phyloP scores from a whole-genome alignment of 2,329 filamentous ascomycete species.

The Talaromyces amestolkiae region DNA sequence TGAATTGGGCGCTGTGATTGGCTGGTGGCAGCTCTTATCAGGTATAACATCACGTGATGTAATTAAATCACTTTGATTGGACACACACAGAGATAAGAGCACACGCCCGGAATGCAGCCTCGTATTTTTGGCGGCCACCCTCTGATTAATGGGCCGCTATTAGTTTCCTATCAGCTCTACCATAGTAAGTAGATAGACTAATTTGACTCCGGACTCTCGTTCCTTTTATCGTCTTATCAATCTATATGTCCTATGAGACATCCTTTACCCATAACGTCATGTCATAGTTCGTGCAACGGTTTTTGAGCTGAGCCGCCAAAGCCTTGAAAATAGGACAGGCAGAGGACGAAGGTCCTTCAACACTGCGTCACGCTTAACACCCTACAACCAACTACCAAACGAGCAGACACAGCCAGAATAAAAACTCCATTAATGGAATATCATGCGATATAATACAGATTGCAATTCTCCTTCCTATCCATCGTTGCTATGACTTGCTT shows the following conservation, averaged over 20 bases:
- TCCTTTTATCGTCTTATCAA: constrained; percentile 3
- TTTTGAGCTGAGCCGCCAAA: background rate
- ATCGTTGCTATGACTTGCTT: constrained; percentile 8
- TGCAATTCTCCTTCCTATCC: constrained; percentile 6
- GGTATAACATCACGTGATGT: constrained; percentile 14
- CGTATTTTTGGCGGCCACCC: background rate
- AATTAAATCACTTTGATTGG: background rate
- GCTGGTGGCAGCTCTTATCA: constrained; percentile 13
- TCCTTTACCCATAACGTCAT: background rate
- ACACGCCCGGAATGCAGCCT: constrained; percentile 3
- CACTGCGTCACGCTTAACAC: background rate
- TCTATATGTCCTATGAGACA: background rate
- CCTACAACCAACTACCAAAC: background rate
- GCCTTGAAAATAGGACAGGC: background rate
- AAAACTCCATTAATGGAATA: constrained; percentile 10
- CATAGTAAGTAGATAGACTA: background rate
- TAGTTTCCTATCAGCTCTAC: background rate
- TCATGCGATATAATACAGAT: constrained; percentile 16
- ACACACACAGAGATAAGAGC: background rate
- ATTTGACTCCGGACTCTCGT: background rate
- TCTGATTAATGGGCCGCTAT: background rate
- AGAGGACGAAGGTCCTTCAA: background rate
- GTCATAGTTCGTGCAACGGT: background rate
- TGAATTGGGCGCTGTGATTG: constrained; percentile 5
- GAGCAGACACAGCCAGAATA: background rate